Evolutionary conservation across 2,329 filamentous ascomycete genomes (phyloP).

Genomic region (Penicillium janthinellum): DNA sequence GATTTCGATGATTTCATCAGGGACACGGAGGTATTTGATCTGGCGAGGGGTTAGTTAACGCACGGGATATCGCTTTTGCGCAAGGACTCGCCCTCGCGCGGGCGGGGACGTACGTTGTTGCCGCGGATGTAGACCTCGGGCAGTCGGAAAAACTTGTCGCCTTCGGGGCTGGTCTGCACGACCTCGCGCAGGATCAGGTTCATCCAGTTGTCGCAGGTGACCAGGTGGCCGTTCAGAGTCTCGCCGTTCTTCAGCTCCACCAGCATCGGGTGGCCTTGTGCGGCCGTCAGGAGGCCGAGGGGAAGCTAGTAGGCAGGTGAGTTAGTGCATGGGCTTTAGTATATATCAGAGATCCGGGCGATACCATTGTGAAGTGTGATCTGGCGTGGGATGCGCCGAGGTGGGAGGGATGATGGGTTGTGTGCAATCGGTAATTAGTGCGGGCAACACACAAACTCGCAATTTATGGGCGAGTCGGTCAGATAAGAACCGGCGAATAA

Average conservation of each 20-base stretch:
- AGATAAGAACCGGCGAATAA: not conserved
- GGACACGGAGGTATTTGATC: slow-evolving; percentile 98
- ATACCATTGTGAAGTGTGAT: slow-evolving; percentile 27
- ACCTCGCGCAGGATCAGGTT: slow-evolving; percentile 97
- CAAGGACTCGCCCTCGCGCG: not conserved
- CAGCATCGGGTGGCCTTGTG: slow-evolving; percentile 96
- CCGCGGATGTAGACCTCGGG: slow-evolving; percentile 95
- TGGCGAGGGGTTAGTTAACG: slow-evolving; percentile 41
- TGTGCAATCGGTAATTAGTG: slow-evolving; percentile 8
- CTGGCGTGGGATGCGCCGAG: slow-evolving; percentile 18
- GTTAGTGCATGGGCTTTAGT: slow-evolving; percentile 8
- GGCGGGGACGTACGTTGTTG: slow-evolving; percentile 74
- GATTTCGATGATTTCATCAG: slow-evolving; percentile 92
- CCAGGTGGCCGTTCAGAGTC: slow-evolving; percentile 92
- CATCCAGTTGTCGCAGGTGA: slow-evolving; percentile 99
- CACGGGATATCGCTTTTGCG: not conserved
- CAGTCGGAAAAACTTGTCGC: slow-evolving; percentile 88
- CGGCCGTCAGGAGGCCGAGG: slow-evolving; percentile 83
- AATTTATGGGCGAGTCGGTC: not conserved
- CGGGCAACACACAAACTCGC: slow-evolving; percentile 6
- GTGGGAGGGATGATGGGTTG: slow-evolving; percentile 26
- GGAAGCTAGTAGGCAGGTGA: slow-evolving; percentile 53
- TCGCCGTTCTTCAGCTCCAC: slow-evolving; percentile 98
- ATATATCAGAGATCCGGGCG: not conserved
- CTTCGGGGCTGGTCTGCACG: slow-evolving; percentile 92